Percentiles rank a stretch among this genome's conserved stretches.
phyloP scores from a whole-genome alignment of 1,139 yeast species.

The Debaryomyces udenii region DNA sequence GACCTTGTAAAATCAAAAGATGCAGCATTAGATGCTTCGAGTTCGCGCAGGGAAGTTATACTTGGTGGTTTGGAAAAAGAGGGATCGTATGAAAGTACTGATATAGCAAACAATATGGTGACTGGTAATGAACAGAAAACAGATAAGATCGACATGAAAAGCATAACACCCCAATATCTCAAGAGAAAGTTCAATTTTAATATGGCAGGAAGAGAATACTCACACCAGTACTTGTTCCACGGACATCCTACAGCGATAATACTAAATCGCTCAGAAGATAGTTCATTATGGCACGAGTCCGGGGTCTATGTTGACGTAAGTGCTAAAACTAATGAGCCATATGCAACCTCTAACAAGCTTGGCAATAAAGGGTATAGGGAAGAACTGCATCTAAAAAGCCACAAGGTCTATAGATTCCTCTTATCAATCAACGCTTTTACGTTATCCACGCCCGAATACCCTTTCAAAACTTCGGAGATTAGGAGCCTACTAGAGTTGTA shows the following conservation, averaged over 20 bases:
- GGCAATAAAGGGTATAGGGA: constrained; percentile 7
- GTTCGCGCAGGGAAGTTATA: not conserved
- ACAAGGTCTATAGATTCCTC: constrained; percentile 24
- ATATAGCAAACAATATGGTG: not conserved
- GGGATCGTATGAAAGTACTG: not conserved
- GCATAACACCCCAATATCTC: constrained; percentile 27
- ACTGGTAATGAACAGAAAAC: not conserved
- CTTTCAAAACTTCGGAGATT: constrained; percentile 25
- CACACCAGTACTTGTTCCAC: constrained; percentile 28
- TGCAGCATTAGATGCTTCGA: not conserved
- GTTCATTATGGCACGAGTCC: constrained; percentile 30
- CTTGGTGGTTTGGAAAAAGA: not conserved
- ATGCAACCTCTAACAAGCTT: too few species aligned
- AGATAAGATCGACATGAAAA: not conserved
- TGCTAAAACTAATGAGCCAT: not conserved
- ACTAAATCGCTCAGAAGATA: constrained; percentile 23
- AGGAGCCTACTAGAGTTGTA: constrained; percentile 28
- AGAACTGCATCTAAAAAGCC: constrained; percentile 20
- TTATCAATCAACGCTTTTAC: constrained; percentile 37
- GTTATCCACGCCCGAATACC: constrained; percentile 27
- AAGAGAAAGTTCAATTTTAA: constrained; percentile 31
- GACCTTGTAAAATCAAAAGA: constrained; percentile 13
- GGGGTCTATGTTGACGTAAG: constrained; percentile 27
- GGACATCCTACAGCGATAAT: constrained; percentile 34
- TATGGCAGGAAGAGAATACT: constrained; percentile 23